These are phyloP conservation scores for Theobroma cacao DNA, from an alignment of 345 rosid species.

Conservation along the genomic window DNA sequence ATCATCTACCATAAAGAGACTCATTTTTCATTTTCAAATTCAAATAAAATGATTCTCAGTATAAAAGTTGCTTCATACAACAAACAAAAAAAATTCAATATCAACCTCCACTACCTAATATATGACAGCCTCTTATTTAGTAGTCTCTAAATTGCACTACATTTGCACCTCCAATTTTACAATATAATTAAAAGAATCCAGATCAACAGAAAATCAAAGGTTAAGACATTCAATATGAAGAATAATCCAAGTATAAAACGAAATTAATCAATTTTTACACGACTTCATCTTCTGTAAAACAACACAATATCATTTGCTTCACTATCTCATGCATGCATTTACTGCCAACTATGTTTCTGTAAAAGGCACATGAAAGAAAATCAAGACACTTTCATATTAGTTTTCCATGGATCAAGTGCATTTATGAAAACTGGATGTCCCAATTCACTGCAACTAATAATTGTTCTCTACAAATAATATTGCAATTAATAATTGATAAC, in stretches of 20 bases:
- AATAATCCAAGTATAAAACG: background rate
- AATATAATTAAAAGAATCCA: background rate
- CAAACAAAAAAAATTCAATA: background rate
- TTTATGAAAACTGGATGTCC: background rate
- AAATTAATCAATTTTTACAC: background rate
- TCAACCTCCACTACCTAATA: background rate
- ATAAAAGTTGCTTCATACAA: background rate
- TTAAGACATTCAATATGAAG: background rate
- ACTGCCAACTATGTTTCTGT: background rate
- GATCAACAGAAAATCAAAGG: background rate
- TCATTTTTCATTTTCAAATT: background rate
- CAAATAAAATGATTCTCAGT: background rate
- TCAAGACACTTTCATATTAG: background rate
- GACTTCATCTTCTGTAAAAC: background rate
- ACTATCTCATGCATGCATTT: background rate
- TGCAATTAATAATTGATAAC: background rate
- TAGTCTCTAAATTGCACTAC: background rate
- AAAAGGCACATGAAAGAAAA: background rate
- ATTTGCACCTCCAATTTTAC: background rate
- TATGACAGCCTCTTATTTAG: background rate
- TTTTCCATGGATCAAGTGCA: background rate
- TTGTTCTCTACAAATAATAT: no score
- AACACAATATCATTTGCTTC: background rate
- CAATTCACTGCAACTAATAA: background rate
- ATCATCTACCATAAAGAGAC: background rate